These are phyloP conservation scores for Athelia psychrophila DNA, from an alignment of 1,284 basidiomycete genomes.

Conservation along the genomic window DNA sequence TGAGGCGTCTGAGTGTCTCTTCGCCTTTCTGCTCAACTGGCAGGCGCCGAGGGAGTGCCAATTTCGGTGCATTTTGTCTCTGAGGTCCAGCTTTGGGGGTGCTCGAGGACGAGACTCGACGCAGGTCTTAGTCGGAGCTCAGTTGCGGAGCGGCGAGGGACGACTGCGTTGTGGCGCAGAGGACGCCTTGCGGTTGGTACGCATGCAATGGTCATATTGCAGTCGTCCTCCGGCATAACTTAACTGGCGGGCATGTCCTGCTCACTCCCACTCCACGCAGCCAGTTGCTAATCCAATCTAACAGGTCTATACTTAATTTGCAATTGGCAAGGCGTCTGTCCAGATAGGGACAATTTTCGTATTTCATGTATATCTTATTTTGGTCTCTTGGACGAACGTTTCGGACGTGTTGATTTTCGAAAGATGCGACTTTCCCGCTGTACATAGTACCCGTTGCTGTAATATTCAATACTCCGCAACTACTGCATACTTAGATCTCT, in stretches of 20 bases:
- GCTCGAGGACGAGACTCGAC: conserved; percentile 56
- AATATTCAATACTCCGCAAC: no score
- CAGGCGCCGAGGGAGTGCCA: conserved; percentile 58
- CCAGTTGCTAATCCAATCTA: background rate
- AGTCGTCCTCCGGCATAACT: background rate
- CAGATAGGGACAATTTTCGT: no score
- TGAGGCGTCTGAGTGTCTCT: conserved; percentile 61
- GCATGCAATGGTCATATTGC: background rate
- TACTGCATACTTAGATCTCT: no score
- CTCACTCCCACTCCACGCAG: background rate
- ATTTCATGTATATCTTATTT: no score
- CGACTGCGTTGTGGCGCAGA: conserved; percentile 49
- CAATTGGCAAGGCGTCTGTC: no score
- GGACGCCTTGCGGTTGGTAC: conserved; percentile 33
- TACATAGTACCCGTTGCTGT: no score
- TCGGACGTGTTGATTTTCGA: no score
- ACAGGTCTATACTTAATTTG: no score
- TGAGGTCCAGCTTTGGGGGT: conserved; percentile 51
- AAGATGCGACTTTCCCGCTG: no score
- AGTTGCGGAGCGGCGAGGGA: conserved; percentile 47
- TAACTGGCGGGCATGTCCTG: background rate
- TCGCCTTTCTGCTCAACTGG: conserved; percentile 61
- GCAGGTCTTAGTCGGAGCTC: conserved; percentile 56
- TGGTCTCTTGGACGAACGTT: no score
- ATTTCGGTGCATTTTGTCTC: conserved; percentile 46